These are phyloP conservation scores for Eimeria sp. DNA, from an alignment of 169 alveolate species.

Conservation along the genomic window DNA sequence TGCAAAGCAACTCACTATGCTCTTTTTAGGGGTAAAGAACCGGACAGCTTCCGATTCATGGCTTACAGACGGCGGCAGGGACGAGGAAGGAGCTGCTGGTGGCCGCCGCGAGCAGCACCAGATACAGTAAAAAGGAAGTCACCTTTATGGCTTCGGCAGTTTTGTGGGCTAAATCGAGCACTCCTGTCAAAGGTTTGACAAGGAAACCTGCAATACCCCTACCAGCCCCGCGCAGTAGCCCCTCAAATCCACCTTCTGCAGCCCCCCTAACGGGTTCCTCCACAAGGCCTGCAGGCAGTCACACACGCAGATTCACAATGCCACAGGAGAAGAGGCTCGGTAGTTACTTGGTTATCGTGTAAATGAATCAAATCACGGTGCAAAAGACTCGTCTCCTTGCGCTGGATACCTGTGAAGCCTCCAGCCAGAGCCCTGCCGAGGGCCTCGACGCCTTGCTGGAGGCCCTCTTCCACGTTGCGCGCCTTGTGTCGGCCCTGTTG, in stretches of 20 bases:
- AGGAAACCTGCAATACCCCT: slow-evolving; percentile 87
- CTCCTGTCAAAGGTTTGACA: slow-evolving; percentile 88
- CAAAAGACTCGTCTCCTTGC: background rate
- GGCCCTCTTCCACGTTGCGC: slow-evolving; percentile 87
- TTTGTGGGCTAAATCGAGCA: slow-evolving; percentile 87
- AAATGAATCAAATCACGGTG: background rate
- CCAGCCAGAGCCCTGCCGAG: slow-evolving; percentile 88
- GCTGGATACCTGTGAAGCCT: slow-evolving; percentile 85
- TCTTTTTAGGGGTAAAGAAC: background rate
- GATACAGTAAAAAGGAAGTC: background rate
- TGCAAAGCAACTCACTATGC: background rate
- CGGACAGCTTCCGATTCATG: background rate
- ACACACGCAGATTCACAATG: background rate
- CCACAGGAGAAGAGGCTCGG: background rate
- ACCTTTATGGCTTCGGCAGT: slow-evolving; percentile 89
- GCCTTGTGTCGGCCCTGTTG: slow-evolving; percentile 86
- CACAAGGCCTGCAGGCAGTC: slow-evolving; percentile 73
- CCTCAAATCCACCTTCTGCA: slow-evolving; percentile 83
- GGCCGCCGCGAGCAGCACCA: background rate
- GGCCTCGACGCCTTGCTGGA: slow-evolving; percentile 88
- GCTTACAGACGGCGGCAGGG: background rate
- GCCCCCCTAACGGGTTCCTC: slow-evolving; percentile 84
- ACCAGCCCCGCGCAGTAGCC: slow-evolving; percentile 86
- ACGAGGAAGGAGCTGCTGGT: background rate
- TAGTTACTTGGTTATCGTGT: background rate